Evolutionary conservation across 2,329 filamentous ascomycete species (phyloP).

Genomic region (Orbilia ellipsospora): DNA sequence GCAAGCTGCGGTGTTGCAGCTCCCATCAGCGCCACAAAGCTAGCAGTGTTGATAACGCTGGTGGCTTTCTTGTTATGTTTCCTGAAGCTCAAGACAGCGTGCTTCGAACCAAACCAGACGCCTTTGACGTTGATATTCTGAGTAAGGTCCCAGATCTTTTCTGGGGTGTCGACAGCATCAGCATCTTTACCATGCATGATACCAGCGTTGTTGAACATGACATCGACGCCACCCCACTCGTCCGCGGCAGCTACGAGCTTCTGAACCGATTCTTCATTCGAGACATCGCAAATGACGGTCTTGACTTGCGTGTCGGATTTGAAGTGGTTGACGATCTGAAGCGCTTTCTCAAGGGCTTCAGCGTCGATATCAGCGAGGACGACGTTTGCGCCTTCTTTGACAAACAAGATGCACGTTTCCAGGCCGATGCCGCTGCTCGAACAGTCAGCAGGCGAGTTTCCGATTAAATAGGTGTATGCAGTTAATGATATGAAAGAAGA

Average conservation of each 20-base stretch:
- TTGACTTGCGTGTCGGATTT: conserved; percentile 66
- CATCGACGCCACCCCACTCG: conserved; percentile 84
- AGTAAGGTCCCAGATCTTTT: conserved; percentile 93
- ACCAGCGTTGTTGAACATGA: conserved; percentile 97
- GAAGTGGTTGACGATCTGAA: conserved; percentile 60
- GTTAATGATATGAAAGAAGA: background rate
- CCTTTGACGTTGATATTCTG: conserved; percentile 97
- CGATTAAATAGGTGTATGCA: too few relatives aligned
- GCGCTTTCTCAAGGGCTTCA: conserved; percentile 79
- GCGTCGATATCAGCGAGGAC: conserved; percentile 86
- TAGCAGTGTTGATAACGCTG: conserved; percentile 92
- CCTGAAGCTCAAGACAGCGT: conserved; percentile 83
- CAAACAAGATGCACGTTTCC: conserved; percentile 89
- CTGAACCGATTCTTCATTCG: conserved; percentile 82
- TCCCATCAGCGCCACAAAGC: conserved; percentile 86
- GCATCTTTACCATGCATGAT: conserved; percentile 91
- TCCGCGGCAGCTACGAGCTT: conserved; percentile 80
- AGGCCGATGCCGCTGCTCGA: conserved; percentile 83
- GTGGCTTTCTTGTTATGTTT: conserved; percentile 80
- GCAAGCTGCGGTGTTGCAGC: conserved; percentile 88
- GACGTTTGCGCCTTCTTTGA: conserved; percentile 85
- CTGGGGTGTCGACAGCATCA: conserved; percentile 83
- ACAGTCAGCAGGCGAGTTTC: conserved; percentile 7
- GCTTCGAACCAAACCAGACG: conserved; percentile 96
- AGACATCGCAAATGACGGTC: conserved; percentile 75